These are phyloP conservation scores for Trichoderma gracile DNA, from an alignment of 2,329 filamentous ascomycete genomes.

Conservation along the genomic window DNA sequence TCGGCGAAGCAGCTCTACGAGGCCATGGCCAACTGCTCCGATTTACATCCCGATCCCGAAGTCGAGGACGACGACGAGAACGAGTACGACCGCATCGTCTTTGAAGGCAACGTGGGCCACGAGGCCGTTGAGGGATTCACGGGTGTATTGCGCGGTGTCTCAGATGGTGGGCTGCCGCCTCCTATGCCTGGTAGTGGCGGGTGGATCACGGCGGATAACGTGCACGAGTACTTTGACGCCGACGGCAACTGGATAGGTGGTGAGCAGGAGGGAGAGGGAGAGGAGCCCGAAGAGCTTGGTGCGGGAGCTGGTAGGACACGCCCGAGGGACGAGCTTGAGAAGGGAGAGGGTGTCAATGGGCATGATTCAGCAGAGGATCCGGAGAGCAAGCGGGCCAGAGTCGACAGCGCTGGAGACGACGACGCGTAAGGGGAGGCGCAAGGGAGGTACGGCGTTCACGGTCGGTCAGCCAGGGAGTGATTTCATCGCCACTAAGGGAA, in stretches of 20 bases:
- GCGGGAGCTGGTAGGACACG: slow-evolving; percentile 61
- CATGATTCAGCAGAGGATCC: slow-evolving; percentile 44
- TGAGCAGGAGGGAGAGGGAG: slow-evolving; percentile 40
- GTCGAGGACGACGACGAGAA: slow-evolving; percentile 60
- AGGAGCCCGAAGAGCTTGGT: slow-evolving; percentile 54
- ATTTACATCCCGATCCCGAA: slow-evolving; percentile 72
- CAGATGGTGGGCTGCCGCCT: slow-evolving; percentile 58
- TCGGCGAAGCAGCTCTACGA: slow-evolving; percentile 55
- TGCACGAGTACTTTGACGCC: slow-evolving; percentile 78
- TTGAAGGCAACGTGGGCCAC: slow-evolving; percentile 53
- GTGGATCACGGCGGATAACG: slow-evolving; percentile 92
- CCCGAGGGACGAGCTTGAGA: slow-evolving; percentile 48
- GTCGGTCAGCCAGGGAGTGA: slow-evolving; percentile 24
- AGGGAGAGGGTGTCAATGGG: slow-evolving; percentile 45
- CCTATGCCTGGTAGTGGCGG: slow-evolving; percentile 72
- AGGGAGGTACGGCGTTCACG: slow-evolving; percentile 31
- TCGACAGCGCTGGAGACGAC: slow-evolving; percentile 31
- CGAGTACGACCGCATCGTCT: slow-evolving; percentile 56
- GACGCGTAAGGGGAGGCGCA: background rate
- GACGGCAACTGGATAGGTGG: slow-evolving; percentile 73
- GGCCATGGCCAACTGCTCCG: slow-evolving; percentile 72
- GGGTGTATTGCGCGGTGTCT: slow-evolving; percentile 53
- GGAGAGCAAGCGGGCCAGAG: slow-evolving; percentile 52
- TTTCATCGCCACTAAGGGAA: slow-evolving; percentile 21
- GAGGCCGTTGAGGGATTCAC: slow-evolving; percentile 58